These are phyloP conservation scores for Solanum etuberosum DNA, from an alignment of 257 asterid genomes.

Conservation along the genomic window DNA sequence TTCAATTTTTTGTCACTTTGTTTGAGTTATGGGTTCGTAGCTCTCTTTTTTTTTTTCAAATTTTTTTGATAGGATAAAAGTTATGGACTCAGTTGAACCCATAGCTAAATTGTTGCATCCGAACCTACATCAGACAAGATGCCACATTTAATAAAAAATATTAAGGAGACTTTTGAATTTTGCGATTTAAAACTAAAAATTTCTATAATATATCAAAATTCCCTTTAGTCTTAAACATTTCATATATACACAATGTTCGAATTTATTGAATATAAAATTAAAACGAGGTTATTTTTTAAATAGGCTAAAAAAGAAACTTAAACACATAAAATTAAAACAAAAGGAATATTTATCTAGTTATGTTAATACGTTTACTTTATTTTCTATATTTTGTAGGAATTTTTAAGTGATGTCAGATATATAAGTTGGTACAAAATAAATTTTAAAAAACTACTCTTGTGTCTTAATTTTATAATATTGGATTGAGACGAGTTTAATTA, in stretches of 20 bases:
- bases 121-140: neutral
- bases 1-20: neutral
- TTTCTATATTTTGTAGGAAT: neutral
- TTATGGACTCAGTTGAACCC: neutral
- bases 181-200: neutral
- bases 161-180: too few species aligned
- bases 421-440: too few species aligned
- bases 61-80: neutral
- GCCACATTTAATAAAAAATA: too few species aligned
- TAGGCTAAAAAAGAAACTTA: neutral
- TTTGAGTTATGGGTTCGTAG: neutral
- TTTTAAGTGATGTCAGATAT: neutral
- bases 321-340: neutral
- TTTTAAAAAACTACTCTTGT: too few species aligned
- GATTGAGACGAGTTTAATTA: neutral
- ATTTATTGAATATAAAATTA: neutral
- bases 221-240: too few species aligned
- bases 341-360: neutral
- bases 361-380: neutral
- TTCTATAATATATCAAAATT: neutral
- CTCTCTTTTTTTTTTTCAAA: too few species aligned
- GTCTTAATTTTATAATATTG: neutral
- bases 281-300: neutral
- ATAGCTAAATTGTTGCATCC: accelerated
- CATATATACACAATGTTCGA: too few species aligned